phyloP scores from a whole-genome alignment of 1,284 basidiomycete species.

The Omphalotus olearius region DNA sequence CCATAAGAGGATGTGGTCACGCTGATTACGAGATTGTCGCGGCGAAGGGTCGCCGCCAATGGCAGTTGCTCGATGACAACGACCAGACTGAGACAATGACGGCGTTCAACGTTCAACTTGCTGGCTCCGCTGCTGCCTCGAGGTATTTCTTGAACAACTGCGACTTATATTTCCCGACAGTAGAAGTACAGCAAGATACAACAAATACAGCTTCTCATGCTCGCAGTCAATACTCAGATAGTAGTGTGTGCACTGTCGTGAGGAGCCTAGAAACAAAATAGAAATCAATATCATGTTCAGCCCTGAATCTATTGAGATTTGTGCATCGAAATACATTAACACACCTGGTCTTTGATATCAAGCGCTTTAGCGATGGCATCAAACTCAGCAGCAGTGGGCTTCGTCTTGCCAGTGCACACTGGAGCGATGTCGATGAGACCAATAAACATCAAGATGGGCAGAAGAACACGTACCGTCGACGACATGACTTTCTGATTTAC shows the following conservation, averaged over 20 bases:
- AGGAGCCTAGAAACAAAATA: conserved; percentile 15
- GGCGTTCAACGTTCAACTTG: no score
- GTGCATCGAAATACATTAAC: conserved; percentile 15
- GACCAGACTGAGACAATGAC: no score
- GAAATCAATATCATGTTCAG: no score
- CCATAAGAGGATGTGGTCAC: no score
- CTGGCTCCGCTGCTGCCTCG: no score
- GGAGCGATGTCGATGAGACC: background rate
- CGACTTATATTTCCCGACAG: no score
- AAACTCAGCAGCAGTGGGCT: conserved; percentile 50
- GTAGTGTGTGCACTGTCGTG: conserved; percentile 19
- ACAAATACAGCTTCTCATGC: background rate
- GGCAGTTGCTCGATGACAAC: no score
- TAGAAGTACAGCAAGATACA: background rate
- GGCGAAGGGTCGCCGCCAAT: no score
- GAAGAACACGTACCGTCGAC: conserved; percentile 39
- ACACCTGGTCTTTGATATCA: conserved; percentile 36
- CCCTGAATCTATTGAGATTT: background rate
- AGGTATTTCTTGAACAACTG: no score
- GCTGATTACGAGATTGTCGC: no score
- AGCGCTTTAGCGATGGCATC: conserved; percentile 43
- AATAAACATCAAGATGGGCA: background rate
- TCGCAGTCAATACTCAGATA: background rate
- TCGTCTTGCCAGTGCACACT: conserved; percentile 50
- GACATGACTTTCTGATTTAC: conserved; percentile 41